These are phyloP conservation scores for Trichoderma brevicompactum DNA, from an alignment of 2,329 filamentous ascomycete genomes.

Conservation along the genomic window DNA sequence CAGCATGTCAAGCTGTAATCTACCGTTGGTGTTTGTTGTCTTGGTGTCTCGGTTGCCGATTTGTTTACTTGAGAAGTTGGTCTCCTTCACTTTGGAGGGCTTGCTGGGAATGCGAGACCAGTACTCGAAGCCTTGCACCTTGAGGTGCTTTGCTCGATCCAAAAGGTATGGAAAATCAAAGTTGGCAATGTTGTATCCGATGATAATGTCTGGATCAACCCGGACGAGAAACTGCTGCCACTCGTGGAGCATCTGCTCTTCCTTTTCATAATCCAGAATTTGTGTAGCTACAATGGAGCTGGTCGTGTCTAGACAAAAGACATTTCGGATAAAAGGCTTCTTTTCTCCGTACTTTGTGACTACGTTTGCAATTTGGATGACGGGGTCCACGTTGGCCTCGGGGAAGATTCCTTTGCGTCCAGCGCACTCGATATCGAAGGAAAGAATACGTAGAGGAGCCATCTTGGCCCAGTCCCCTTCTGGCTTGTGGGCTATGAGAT, in stretches of 20 bases:
- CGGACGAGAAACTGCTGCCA: conserved; percentile 91
- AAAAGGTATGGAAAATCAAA: conserved; percentile 98
- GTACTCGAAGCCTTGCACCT: conserved; percentile 78
- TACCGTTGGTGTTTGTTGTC: conserved; percentile 89
- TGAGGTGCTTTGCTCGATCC: conserved; percentile 83
- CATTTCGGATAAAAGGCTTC: conserved; percentile 94
- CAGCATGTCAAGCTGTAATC: conserved; percentile 90
- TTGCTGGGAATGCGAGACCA: conserved; percentile 80
- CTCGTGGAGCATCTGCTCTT: conserved; percentile 86
- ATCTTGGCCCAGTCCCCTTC: conserved; percentile 98
- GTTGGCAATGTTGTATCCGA: conserved; percentile 97
- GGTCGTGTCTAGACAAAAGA: conserved; percentile 92
- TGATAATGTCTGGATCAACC: conserved; percentile 95
- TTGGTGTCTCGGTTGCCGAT: conserved; percentile 97
- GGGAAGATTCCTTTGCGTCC: conserved; percentile 97
- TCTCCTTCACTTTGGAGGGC: conserved; percentile 72
- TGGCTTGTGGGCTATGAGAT: conserved; percentile 84
- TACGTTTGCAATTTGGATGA: conserved; percentile 97
- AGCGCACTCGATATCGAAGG: conserved; percentile 98
- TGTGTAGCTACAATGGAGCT: conserved; percentile 95
- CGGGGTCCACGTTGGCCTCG: conserved; percentile 86
- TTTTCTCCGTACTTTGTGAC: conserved; percentile 93
- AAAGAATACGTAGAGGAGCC: conserved; percentile 88
- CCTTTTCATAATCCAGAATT: conserved; percentile 78
- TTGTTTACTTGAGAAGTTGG: conserved; percentile 95